A percentile compares a stretch with the other conserved stretches of the same genome.
These are phyloP conservation scores for Pseudocohnilembus persalinus DNA, from an alignment of 169 alveolate species.

Conservation along the genomic window DNA sequence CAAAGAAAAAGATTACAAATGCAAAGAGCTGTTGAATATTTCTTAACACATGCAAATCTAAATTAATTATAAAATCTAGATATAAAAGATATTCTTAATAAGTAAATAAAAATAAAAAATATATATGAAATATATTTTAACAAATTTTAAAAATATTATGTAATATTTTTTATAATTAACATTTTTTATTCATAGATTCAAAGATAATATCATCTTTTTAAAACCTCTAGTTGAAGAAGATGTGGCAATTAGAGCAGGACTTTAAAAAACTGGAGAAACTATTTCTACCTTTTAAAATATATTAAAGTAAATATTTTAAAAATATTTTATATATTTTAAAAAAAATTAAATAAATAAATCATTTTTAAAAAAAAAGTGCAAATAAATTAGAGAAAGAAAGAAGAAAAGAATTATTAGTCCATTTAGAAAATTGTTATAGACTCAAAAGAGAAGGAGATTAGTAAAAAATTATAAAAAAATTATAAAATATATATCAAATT, in stretches of 20 bases:
- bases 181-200: conserved; percentile 22
- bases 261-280: conserved; percentile 34
- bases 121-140: no score
- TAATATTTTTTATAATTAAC: no score
- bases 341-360: conserved; percentile 6
- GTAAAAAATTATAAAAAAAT: background rate
- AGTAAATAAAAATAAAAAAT: background rate
- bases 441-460: conserved; percentile 40
- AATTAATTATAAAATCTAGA: conserved; percentile 33
- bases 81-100: conserved; percentile 31
- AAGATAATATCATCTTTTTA: conserved; percentile 31
- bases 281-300: conserved; percentile 33
- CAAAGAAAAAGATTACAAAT: conserved; percentile 22
- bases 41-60: conserved; percentile 22
- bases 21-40: conserved; percentile 41
- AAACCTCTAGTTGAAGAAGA: conserved; percentile 50
- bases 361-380: conserved; percentile 22
- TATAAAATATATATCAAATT: background rate
- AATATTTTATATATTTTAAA: background rate
- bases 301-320: conserved; percentile 12
- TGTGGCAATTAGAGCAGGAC: conserved; percentile 36
- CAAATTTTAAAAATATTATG: no score
- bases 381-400: conserved; percentile 42
- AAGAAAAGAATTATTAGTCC: conserved; percentile 32
- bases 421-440: conserved; percentile 40